These are phyloP conservation scores for Eimeria sp. DNA, from an alignment of 169 alveolate species.

Conservation along the genomic window DNA sequence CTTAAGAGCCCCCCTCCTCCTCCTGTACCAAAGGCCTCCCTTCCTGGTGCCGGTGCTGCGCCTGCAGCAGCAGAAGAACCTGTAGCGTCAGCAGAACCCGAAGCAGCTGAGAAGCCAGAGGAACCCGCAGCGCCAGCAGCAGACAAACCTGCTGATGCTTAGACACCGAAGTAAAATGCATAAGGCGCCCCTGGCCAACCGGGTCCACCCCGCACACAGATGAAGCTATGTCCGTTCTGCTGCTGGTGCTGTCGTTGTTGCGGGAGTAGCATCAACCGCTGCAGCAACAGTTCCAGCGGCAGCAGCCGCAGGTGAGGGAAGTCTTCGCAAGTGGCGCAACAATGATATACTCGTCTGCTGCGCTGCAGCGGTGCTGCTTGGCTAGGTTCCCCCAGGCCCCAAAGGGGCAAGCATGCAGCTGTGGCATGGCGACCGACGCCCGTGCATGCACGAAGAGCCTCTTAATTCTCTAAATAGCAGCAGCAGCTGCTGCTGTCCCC, in stretches of 20 bases:
- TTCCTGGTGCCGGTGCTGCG: conserved; percentile 9
- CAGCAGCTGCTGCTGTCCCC: conserved; percentile 15
- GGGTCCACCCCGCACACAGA: neutral
- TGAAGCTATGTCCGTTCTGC: neutral
- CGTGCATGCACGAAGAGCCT: neutral
- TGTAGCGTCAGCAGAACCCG: neutral
- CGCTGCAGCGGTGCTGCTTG: neutral
- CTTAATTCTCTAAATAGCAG: neutral
- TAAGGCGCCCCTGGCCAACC: neutral
- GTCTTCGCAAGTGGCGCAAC: no score
- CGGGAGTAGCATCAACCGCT: conserved; percentile 12
- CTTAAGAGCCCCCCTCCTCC: conserved; percentile 51
- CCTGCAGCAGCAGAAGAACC: neutral
- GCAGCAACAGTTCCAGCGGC: neutral
- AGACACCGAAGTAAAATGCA: neutral
- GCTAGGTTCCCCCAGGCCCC: neutral
- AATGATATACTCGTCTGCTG: neutral
- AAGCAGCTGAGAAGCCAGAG: no score
- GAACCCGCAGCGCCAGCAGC: neutral
- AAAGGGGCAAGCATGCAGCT: neutral
- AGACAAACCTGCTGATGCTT: conserved; percentile 18
- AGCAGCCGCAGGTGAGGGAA: neutral
- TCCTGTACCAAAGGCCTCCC: conserved; percentile 15
- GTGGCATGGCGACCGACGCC: neutral
- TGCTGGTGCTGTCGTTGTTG: conserved; percentile 38